These are phyloP conservation scores for Fusarium vanettenii DNA, from an alignment of 2,329 filamentous ascomycete genomes.

Conservation along the genomic window DNA sequence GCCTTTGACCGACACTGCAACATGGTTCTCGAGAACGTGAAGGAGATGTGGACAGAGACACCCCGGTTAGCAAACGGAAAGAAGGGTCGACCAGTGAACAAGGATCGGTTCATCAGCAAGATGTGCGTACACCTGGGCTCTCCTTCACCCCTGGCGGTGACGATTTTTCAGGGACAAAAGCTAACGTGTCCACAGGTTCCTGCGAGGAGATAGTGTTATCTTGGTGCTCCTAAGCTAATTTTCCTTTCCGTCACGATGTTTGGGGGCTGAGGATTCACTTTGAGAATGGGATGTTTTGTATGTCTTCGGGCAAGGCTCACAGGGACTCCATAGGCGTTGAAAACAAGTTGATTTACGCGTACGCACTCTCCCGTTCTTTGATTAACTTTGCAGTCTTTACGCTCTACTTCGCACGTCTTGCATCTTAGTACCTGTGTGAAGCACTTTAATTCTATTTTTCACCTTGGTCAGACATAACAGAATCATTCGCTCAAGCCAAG, in stretches of 20 bases:
- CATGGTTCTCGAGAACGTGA: constrained; percentile 95
- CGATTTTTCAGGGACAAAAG: neutral
- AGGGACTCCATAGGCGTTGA: constrained; percentile 54
- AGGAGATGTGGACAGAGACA: constrained; percentile 99
- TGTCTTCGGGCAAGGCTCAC: constrained; percentile 47
- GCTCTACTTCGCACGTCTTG: neutral
- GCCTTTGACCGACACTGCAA: constrained; percentile 99
- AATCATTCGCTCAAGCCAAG: constrained; percentile 68
- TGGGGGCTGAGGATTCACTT: constrained; percentile 36
- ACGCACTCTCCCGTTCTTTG: constrained; percentile 11
- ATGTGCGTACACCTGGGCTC: constrained; percentile 70
- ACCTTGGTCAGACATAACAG: constrained; percentile 30
- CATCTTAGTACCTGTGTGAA: too few relatives aligned
- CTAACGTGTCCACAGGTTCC: constrained; percentile 69
- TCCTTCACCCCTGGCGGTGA: constrained; percentile 17
- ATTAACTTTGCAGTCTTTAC: constrained; percentile 5
- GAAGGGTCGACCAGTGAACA: constrained; percentile 92
- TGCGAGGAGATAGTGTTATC: constrained; percentile 89
- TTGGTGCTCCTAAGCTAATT: constrained; percentile 81
- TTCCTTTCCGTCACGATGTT: constrained; percentile 24
- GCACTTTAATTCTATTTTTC: neutral
- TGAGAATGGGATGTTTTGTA: constrained; percentile 43
- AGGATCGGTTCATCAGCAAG: constrained; percentile 98
- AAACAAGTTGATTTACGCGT: constrained; percentile 45
- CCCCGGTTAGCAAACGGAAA: constrained; percentile 85